Evolutionary conservation across 768 basidiomycete species (phyloP).

Genomic region (Nidularia sp.): DNA sequence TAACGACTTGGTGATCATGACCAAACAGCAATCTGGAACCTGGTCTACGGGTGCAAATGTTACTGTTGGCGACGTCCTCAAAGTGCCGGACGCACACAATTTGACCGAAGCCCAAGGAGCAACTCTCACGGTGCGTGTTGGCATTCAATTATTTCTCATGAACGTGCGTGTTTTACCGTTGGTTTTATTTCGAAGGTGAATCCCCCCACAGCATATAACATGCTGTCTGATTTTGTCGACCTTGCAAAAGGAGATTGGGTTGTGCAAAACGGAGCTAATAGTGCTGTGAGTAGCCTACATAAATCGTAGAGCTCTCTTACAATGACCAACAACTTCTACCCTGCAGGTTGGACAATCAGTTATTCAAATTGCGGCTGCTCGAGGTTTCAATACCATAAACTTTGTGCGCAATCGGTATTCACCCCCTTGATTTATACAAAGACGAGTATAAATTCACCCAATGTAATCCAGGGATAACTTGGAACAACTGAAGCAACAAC

Average conservation of each 20-base stretch:
- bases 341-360: conserved; percentile 77
- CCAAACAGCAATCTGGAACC: conserved; percentile 66
- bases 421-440: not conserved
- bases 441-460: not conserved
- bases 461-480: conserved; percentile 44
- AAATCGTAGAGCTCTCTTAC: not conserved
- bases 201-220: conserved; percentile 78
- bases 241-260: conserved; percentile 74
- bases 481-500: conserved; percentile 40
- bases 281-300: conserved; percentile 49
- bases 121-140: conserved; percentile 57
- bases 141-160: not conserved
- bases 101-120: conserved; percentile 67
- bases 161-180: not conserved
- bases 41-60: conserved; percentile 64
- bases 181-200: conserved; percentile 51
- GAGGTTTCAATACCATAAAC: conserved; percentile 75
- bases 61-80: conserved; percentile 49
- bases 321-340: not conserved
- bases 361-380: conserved; percentile 76
- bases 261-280: conserved; percentile 84
- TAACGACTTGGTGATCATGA: conserved; percentile 76
- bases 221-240: conserved; percentile 68
- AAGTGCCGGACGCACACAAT: conserved; percentile 42
- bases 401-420: conserved; percentile 69